Evolutionary conservation across 176 grass and related monocot species (phyloP).

Genomic region (Triticum timopheevii): DNA sequence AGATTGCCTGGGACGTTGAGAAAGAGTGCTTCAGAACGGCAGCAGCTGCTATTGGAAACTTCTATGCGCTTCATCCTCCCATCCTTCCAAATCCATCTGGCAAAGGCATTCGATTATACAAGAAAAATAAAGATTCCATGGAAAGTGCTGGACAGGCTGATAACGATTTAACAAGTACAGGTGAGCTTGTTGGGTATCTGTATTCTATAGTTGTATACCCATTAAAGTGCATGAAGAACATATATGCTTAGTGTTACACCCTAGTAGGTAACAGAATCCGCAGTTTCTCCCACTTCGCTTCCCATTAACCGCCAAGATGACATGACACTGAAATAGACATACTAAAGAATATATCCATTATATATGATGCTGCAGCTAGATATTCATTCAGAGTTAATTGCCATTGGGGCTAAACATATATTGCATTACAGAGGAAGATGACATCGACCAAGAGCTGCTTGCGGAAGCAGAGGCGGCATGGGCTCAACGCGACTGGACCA

Average conservation of each 20-base stretch:
- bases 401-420: background rate
- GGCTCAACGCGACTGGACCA: slow-evolving; percentile 95
- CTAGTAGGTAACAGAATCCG: background rate
- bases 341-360: background rate
- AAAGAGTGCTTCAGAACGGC: slow-evolving; percentile 82
- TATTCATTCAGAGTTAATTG: slow-evolving; percentile 3
- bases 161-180: slow-evolving; percentile 27
- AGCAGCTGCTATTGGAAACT: slow-evolving; percentile 79
- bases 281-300: background rate
- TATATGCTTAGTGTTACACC: background rate
- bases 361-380: background rate
- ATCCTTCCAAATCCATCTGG: slow-evolving; percentile 93
- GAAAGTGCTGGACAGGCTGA: slow-evolving; percentile 15
- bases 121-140: slow-evolving; percentile 61
- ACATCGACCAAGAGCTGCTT: slow-evolving; percentile 64
- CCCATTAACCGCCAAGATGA: no score
- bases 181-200: slow-evolving; percentile 25
- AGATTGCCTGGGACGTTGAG: slow-evolving; percentile 89
- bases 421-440: slow-evolving; percentile 45
- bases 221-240: background rate
- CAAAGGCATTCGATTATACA: slow-evolving; percentile 72
- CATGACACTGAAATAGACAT: no score
- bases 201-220: slow-evolving; percentile 3
- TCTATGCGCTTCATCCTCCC: slow-evolving; percentile 95
- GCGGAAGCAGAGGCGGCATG: slow-evolving; percentile 86